Evolutionary conservation across 495 filamentous ascomycete species (phyloP).

Genomic region (Trichoderma gamsii): DNA sequence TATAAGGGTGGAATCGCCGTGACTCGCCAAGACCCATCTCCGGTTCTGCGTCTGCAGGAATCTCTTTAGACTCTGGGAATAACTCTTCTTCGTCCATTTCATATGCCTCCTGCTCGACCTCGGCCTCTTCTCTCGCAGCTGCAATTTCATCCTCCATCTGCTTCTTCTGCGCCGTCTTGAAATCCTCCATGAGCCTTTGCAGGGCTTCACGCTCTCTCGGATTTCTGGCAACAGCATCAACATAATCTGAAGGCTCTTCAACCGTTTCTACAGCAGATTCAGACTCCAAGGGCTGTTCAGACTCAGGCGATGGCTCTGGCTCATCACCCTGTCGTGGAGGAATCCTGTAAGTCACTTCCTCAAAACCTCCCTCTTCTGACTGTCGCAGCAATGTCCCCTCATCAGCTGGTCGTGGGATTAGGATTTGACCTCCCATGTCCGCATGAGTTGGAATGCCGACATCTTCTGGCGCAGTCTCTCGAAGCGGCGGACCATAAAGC

Average conservation of each 20-base stretch:
- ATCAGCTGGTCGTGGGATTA: constrained; percentile 19
- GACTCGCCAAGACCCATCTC: background rate
- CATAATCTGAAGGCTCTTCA: constrained; percentile 23
- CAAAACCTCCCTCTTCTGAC: constrained; percentile 51
- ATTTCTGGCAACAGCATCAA: constrained; percentile 43
- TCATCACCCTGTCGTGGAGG: background rate
- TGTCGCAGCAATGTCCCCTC: constrained; percentile 45
- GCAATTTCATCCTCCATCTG: constrained; percentile 46
- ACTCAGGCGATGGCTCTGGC: background rate
- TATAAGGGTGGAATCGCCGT: constrained; percentile 14
- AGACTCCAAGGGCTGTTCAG: background rate
- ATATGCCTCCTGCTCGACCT: constrained; percentile 26
- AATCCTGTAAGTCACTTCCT: constrained; percentile 50
- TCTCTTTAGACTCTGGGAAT: constrained; percentile 18
- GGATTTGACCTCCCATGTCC: constrained; percentile 22
- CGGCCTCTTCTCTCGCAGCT: constrained; percentile 31
- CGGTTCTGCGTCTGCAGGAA: background rate
- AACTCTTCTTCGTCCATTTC: constrained; percentile 26
- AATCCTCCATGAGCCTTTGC: constrained; percentile 44
- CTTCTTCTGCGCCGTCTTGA: constrained; percentile 43
- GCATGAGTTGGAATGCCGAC: constrained; percentile 41
- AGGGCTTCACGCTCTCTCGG: constrained; percentile 46
- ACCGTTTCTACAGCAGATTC: constrained; percentile 20
- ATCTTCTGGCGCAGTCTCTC: constrained; percentile 52
- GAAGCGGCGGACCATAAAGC: constrained; percentile 66